Base-by-base conservation (phyloP, 2,329 filamentous ascomycete species). In the Trichoderma cornu-damae region DNA sequence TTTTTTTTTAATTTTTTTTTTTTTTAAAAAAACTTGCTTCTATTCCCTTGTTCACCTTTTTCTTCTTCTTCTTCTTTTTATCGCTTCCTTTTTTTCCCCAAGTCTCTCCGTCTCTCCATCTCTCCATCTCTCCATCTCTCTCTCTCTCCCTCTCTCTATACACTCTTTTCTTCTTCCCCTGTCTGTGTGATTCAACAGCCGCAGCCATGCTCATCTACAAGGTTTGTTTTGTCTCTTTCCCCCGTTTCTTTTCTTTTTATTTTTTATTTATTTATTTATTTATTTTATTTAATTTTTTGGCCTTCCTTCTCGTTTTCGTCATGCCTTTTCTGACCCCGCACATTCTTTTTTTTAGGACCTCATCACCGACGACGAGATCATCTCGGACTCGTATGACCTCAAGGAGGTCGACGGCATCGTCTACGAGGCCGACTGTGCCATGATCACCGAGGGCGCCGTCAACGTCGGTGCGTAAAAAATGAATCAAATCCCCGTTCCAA, bases 321-420 rank as follows among this genome's bases (percentile, higher is more conserved):
- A n/a, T n/a, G n/a, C n/a, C n/a, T n/a, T n/a, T 32, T 42, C 63
- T 68, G 65, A 69, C 66, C 60, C 65, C 66, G 63, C 66, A 65
- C 64, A 60, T 51, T 37, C 38, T 20, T 47, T 37, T 44, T 20
- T 47, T 61, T 69, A 99, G 94, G 94, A 99, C 74, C 78, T 94
- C 68, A 74, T 96, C 77, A 89, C 84, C 76, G 89, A 79, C 65
- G 93, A 96, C 79, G 94, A 99, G 87, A 83, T 99, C 75, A 86
- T 97, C 85, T 95, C 94, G 70, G 93, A 97, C 79, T 94, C 89
- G 67, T 96, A 87, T 80, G 81, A 91, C 67, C 75, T 95, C 72
- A 90, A 89, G 79, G 80, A 88, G 74, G 72, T 93, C 63, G 89
- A 92, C 74, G 85, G 84, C 66, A 79, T 89, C 66, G 85, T 88